Evolutionary conservation across 2,329 filamentous ascomycete genomes (phyloP).

Genomic region (Botryosphaeria agaves): DNA sequence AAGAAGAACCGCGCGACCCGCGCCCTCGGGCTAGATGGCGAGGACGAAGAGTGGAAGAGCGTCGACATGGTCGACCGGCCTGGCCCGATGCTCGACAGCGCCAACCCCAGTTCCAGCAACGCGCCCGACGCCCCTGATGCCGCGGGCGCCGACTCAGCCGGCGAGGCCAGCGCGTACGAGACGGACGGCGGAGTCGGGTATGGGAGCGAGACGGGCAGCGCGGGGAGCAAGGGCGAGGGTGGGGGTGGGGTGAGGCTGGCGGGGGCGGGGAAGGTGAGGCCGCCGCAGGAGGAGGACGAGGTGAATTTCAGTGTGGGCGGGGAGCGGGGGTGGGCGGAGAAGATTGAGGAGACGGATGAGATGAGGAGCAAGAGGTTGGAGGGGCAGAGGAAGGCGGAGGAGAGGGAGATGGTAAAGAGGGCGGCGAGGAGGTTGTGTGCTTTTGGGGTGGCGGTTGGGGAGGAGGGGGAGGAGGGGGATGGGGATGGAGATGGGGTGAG

Average conservation of each 20-base stretch:
- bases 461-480: constrained; percentile 4
- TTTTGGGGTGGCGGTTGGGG: constrained; percentile 24
- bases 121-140: constrained; percentile 4
- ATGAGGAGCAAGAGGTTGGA: constrained; percentile 31
- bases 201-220: constrained; percentile 7
- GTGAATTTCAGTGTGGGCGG: constrained; percentile 40
- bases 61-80: constrained; percentile 27
- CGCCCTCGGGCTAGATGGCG: constrained; percentile 19
- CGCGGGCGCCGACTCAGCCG: constrained; percentile 1
- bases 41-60: constrained; percentile 22
- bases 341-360: constrained; percentile 33
- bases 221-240: neutral
- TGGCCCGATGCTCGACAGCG: constrained; percentile 1
- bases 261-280: constrained; percentile 14
- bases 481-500: constrained; percentile 2
- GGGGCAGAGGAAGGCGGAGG: constrained; percentile 29
- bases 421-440: constrained; percentile 43
- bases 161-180: constrained; percentile 3
- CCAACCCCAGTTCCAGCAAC: constrained; percentile 3
- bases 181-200: constrained; percentile 4
- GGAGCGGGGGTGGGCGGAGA: constrained; percentile 36
- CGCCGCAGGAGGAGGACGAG: constrained; percentile 26
- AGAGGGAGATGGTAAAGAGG: constrained; percentile 41
- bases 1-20: constrained; percentile 28
- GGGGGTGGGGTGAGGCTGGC: neutral